Conservation (phyloP, 768 basidiomycete genomes). For the Auricularia sp. region DNA sequence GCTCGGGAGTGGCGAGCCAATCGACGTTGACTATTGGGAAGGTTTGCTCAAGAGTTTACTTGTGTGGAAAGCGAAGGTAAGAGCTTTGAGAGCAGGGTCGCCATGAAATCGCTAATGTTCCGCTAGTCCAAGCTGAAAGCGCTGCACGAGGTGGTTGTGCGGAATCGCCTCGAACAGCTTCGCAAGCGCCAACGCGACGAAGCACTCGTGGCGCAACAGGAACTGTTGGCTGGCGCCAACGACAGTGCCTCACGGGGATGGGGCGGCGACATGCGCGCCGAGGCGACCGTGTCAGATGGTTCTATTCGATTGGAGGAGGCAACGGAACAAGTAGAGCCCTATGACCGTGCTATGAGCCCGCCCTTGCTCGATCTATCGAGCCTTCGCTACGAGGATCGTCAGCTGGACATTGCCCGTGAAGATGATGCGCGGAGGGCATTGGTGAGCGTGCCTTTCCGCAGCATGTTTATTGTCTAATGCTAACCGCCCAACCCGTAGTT, state of each 20-base stretch:
- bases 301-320: conserved; percentile 21
- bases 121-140: conserved; percentile 77
- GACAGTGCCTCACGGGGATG: conserved; percentile 43
- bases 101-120: conserved; percentile 2
- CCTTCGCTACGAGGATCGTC: conserved; percentile 66
- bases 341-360: conserved; percentile 82
- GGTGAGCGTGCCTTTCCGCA: conserved; percentile 34
- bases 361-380: conserved; percentile 59
- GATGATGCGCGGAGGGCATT: conserved; percentile 53
- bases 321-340: conserved; percentile 64
- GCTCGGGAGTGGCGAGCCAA: conserved; percentile 81
- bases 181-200: conserved; percentile 94
- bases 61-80: conserved; percentile 94
- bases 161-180: conserved; percentile 91
- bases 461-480: conserved; percentile 6
- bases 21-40: conserved; percentile 99
- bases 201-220: conserved; percentile 87
- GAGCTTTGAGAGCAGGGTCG: conserved; percentile 3
- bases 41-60: conserved; percentile 79
- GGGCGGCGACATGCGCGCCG: conserved; percentile 29
- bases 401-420: conserved; percentile 67
- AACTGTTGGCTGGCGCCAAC: conserved; percentile 71
- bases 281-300: conserved; percentile 24
- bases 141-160: conserved; percentile 92
- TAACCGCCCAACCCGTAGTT: conserved; percentile 35